phyloP scores from a whole-genome alignment of 768 basidiomycete species.

The Suillus luteus region DNA sequence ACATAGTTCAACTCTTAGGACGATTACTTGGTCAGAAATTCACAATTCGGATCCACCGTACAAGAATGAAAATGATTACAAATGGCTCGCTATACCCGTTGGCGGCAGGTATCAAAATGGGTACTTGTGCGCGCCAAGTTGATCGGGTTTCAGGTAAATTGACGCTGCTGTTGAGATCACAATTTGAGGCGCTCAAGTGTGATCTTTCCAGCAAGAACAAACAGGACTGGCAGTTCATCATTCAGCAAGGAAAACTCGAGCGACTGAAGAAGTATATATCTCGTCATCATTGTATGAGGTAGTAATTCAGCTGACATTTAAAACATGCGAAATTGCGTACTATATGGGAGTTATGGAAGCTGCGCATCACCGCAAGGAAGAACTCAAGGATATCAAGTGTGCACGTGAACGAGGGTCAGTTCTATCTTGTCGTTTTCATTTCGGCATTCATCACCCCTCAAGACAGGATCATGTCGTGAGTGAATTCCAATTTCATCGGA shows the following conservation, averaged over 20 bases:
- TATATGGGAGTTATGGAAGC: not conserved
- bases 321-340: not conserved
- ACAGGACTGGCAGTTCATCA: not conserved
- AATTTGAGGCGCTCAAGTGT: not conserved
- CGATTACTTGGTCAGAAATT: not conserved
- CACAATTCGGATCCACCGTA: not conserved
- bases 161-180: not conserved
- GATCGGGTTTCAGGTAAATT: not conserved
- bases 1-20: not conserved
- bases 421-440: not conserved
- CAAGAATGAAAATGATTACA: not conserved
- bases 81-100: not conserved
- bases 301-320: not conserved
- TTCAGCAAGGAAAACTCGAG: not conserved
- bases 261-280: not conserved
- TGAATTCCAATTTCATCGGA: not conserved
- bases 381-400: not conserved
- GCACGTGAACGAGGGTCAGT: not conserved
- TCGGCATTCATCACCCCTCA: not conserved
- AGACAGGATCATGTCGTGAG: not conserved
- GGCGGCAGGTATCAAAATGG: not conserved
- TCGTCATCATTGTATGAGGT: not conserved
- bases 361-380: not conserved
- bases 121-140: not conserved
- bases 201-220: slow-evolving; percentile 1